Conservation (phyloP, 768 basidiomycete genomes). For the Mycena olivaceomarginata region DNA sequence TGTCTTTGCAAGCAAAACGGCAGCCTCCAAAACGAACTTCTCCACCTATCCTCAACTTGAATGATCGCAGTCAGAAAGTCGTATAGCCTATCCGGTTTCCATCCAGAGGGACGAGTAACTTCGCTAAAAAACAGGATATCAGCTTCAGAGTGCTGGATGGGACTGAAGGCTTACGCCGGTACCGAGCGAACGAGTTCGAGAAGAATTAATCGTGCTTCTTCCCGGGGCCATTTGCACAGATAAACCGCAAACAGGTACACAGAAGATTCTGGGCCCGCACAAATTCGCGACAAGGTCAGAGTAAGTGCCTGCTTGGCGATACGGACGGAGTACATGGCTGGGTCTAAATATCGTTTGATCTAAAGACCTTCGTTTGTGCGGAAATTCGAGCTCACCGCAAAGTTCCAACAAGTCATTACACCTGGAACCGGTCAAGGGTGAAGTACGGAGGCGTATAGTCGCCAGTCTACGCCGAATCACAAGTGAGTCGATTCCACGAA, state of each 20-base stretch:
- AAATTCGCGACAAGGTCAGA: constrained; percentile 10
- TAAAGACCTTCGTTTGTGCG: not conserved
- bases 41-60: constrained; percentile 24
- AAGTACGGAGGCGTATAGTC: constrained; percentile 23
- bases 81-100: not conserved
- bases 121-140: not conserved
- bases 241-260: not conserved
- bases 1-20: not conserved
- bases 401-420: constrained; percentile 31
- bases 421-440: not conserved
- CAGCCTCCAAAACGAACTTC: constrained; percentile 14
- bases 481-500: constrained; percentile 43
- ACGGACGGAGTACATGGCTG: constrained; percentile 14
- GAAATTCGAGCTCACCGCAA: constrained; percentile 15
- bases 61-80: constrained; percentile 17
- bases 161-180: not conserved
- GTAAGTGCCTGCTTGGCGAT: constrained; percentile 18
- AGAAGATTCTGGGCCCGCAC: not conserved
- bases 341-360: not conserved
- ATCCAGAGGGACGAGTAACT: not conserved
- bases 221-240: constrained; percentile 19
- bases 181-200: not conserved
- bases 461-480: constrained; percentile 40
- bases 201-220: constrained; percentile 25
- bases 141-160: not conserved